Evolutionary conservation across 208 protist genomes (phyloP).

Genomic region (Leishmania aethiopica): DNA sequence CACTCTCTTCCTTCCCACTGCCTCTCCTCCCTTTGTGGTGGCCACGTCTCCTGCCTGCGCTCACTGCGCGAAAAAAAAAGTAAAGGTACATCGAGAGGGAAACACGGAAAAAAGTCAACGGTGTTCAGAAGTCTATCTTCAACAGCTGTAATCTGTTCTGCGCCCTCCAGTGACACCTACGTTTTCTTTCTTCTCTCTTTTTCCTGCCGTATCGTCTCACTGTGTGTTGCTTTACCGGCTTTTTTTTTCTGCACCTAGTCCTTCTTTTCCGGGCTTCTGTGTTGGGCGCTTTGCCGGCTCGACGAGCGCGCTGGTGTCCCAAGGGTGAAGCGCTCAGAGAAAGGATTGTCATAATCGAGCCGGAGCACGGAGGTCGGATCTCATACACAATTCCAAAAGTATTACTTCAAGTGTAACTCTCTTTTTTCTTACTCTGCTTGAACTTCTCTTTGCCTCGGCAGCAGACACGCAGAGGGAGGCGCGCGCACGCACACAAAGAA

Average conservation of each 20-base stretch:
- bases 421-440: neutral
- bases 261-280: conserved; percentile 7
- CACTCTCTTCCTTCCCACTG: neutral
- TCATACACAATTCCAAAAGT: neutral
- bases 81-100: neutral
- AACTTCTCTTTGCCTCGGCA: neutral
- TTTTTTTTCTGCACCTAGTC: conserved; percentile 2
- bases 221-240: conserved; percentile 15
- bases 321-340: neutral
- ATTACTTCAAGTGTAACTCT: neutral
- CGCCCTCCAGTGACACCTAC: neutral
- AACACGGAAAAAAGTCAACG: neutral
- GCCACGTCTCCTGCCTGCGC: neutral
- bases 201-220: neutral
- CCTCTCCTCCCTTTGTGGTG: neutral
- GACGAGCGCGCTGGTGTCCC: neutral
- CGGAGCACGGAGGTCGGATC: neutral
- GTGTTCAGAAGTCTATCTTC: neutral
- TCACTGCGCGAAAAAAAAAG: neutral
- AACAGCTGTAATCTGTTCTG: neutral
- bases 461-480: neutral
- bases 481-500: neutral
- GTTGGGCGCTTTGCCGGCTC: neutral
- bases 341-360: neutral
- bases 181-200: neutral